Evolutionary conservation across 352 stramenopile species (phyloP).

Genomic region (Phytophthora ohioensis): DNA sequence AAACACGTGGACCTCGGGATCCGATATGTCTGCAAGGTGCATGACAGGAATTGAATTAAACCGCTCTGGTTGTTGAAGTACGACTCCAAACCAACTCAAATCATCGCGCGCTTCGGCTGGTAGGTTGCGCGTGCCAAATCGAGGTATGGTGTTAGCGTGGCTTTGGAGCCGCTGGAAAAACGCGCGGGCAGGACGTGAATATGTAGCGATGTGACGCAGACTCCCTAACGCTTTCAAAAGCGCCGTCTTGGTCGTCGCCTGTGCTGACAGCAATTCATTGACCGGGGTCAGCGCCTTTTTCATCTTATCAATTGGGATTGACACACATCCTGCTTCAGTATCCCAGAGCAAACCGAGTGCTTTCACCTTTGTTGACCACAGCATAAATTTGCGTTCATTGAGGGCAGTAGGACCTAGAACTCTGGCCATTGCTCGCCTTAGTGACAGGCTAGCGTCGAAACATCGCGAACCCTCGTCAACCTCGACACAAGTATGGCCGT

Average conservation of each 20-base stretch:
- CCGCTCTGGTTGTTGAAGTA: neutral
- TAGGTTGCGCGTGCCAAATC: neutral
- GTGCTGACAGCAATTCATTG: neutral
- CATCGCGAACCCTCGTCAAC: slow-evolving; percentile 9
- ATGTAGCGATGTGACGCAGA: slow-evolving; percentile 12
- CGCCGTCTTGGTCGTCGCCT: neutral
- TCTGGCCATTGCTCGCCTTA: slow-evolving; percentile 26
- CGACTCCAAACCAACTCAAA: slow-evolving; percentile 5
- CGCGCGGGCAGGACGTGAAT: neutral
- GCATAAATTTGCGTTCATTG: slow-evolving; percentile 33
- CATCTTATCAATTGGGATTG: slow-evolving; percentile 24
- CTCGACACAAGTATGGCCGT: slow-evolving; percentile 41
- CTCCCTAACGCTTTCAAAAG: slow-evolving; percentile 6
- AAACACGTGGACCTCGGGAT: slow-evolving; percentile 16
- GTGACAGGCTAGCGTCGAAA: slow-evolving; percentile 23
- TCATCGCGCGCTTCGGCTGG: neutral
- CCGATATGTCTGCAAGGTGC: slow-evolving; percentile 13
- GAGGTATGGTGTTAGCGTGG: neutral
- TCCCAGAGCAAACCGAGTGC: slow-evolving; percentile 25
- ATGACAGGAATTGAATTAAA: slow-evolving; percentile 27
- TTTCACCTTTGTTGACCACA: slow-evolving; percentile 16
- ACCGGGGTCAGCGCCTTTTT: neutral
- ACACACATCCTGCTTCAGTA: slow-evolving; percentile 9
- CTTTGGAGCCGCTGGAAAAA: slow-evolving; percentile 13
- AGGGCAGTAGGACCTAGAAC: slow-evolving; percentile 21